Evolutionary conservation across 495 filamentous ascomycete species (phyloP).

Genomic region (Usnea hakonensis): DNA sequence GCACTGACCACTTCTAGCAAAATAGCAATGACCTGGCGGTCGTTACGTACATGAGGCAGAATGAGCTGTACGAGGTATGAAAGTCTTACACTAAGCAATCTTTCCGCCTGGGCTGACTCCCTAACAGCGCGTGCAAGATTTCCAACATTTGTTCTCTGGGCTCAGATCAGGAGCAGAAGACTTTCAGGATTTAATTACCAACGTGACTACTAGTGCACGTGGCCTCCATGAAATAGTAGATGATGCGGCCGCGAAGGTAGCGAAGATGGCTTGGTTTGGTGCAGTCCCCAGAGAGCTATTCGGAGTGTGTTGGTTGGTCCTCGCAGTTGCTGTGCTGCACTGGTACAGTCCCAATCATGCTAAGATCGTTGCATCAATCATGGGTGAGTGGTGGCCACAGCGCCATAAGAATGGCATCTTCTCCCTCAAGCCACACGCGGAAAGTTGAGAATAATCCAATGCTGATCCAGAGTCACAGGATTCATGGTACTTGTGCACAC

Average conservation of each 20-base stretch:
- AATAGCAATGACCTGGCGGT: constrained; percentile 26
- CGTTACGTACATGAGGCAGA: constrained; percentile 18
- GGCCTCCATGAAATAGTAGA: constrained; percentile 38
- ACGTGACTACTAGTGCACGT: constrained; percentile 32
- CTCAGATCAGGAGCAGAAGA: constrained; percentile 33
- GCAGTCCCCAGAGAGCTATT: constrained; percentile 10
- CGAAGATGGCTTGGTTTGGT: constrained; percentile 25
- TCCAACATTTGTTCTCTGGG: constrained; percentile 32
- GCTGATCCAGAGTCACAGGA: neutral
- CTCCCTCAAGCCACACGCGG: neutral
- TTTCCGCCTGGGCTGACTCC: constrained; percentile 16
- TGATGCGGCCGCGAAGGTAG: constrained; percentile 33
- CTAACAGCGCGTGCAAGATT: constrained; percentile 31
- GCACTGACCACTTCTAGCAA: constrained; percentile 28
- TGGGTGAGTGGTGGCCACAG: too few relatives aligned
- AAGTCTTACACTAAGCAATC: neutral
- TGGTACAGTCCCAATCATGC: neutral
- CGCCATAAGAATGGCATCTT: too few relatives aligned
- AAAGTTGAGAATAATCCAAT: neutral
- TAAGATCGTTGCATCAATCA: neutral
- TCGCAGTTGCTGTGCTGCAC: neutral
- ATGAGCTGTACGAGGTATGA: constrained; percentile 18
- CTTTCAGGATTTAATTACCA: constrained; percentile 36
- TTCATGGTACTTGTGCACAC: neutral
- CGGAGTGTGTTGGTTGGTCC: neutral